phyloP scores from a whole-genome alignment of 768 basidiomycete species.

The Lentinula sp. region DNA sequence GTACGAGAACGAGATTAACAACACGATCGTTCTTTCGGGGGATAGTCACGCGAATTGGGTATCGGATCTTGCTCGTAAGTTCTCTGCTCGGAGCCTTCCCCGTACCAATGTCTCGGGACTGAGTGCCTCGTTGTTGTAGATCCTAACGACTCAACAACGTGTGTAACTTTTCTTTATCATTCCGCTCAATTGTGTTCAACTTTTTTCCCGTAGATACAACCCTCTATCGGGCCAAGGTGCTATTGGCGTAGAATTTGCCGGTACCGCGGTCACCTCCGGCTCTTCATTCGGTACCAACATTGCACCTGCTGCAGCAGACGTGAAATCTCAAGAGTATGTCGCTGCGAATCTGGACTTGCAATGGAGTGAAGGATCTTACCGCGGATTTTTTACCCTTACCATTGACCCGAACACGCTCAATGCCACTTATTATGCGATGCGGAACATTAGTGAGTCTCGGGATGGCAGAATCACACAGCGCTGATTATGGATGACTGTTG shows the following conservation, averaged over 20 bases:
- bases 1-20: conserved; percentile 43
- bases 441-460: conserved; percentile 32
- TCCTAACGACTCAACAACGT: conserved; percentile 43
- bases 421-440: conserved; percentile 52
- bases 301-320: conserved; percentile 29
- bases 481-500: background rate
- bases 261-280: conserved; percentile 49
- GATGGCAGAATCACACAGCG: background rate
- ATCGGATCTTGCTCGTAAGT: conserved; percentile 48
- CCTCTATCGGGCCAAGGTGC: conserved; percentile 41
- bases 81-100: background rate
- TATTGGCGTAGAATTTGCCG: conserved; percentile 56
- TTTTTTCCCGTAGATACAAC: conserved; percentile 31
- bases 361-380: conserved; percentile 54
- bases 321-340: conserved; percentile 29
- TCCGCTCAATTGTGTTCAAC: background rate
- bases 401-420: conserved; percentile 37
- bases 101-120: background rate
- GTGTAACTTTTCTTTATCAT: conserved; percentile 10
- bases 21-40: conserved; percentile 53
- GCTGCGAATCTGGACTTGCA: conserved; percentile 43
- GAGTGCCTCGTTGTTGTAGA: conserved; percentile 19
- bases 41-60: conserved; percentile 62
- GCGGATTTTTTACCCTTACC: conserved; percentile 54
- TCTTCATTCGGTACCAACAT: conserved; percentile 40